A percentile compares a stretch with the other conserved stretches of the same genome.
Evolutionary conservation across 331 rosid species (phyloP).

Genomic region (Acacia concinna): DNA sequence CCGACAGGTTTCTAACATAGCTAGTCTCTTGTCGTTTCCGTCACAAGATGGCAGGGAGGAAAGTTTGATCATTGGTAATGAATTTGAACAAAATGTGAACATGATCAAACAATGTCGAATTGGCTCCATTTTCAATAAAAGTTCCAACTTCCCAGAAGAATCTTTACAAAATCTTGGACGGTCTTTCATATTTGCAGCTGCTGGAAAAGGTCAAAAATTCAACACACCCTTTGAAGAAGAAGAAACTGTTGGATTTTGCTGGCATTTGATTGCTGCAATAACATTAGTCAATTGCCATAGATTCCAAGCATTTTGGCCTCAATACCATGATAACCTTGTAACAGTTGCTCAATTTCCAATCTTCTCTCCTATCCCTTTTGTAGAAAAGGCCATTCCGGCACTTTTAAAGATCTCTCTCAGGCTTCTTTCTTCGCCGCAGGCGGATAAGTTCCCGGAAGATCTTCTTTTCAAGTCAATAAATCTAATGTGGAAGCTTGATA

Average conservation of each 20-base stretch:
- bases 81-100: constrained; percentile 82
- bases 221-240: constrained; percentile 87
- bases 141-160: constrained; percentile 66
- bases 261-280: constrained; percentile 76
- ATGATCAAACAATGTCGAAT: constrained; percentile 77
- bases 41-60: constrained; percentile 66
- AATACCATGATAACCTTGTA: constrained; percentile 65
- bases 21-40: constrained; percentile 52
- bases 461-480: constrained; percentile 85
- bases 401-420: constrained; percentile 67
- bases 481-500: constrained; percentile 93
- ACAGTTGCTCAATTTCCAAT: constrained; percentile 81
- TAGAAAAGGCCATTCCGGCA: constrained; percentile 67
- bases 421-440: constrained; percentile 51
- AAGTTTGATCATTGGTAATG: constrained; percentile 60
- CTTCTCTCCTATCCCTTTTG: constrained; percentile 84
- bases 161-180: constrained; percentile 73
- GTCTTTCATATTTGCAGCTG: constrained; percentile 75
- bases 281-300: constrained; percentile 57
- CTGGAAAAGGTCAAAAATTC: constrained; percentile 94
- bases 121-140: constrained; percentile 60
- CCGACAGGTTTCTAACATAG: constrained; percentile 48
- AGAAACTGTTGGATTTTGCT: constrained; percentile 84
- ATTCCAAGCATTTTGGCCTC: constrained; percentile 72
- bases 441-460: constrained; percentile 68